A percentile compares a stretch with the other conserved stretches of the same genome.
These are phyloP conservation scores for Gautieria morchelliformis DNA, from an alignment of 768 basidiomycete genomes.

Conservation along the genomic window DNA sequence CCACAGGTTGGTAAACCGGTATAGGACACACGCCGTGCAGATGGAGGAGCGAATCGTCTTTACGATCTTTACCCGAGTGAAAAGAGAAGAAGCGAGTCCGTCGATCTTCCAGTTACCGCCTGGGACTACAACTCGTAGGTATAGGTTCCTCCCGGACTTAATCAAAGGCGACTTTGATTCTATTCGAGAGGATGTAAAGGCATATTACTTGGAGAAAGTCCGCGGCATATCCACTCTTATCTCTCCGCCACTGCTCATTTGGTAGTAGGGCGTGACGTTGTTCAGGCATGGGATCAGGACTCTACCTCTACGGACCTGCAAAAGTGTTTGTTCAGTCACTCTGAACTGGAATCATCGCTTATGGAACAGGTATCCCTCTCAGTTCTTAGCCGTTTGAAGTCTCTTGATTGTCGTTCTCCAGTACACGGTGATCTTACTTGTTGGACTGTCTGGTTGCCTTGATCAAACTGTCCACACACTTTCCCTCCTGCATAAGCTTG, in stretches of 20 bases:
- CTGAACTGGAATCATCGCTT: constrained; percentile 42
- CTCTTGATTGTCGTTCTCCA: constrained; percentile 18
- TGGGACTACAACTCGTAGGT: background rate
- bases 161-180: constrained; percentile 96
- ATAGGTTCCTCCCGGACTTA: constrained; percentile 69
- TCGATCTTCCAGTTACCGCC: background rate
- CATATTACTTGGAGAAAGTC: constrained; percentile 57
- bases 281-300: constrained; percentile 63
- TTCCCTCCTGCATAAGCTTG: constrained; percentile 74
- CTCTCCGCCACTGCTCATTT: background rate
- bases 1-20: constrained; percentile 9
- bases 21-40: too few relatives aligned
- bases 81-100: constrained; percentile 8
- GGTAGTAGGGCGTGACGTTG: constrained; percentile 53
- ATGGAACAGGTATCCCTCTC: constrained; percentile 24
- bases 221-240: constrained; percentile 12
- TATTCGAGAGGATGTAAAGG: constrained; percentile 59
- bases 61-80: constrained; percentile 41
- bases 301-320: constrained; percentile 96
- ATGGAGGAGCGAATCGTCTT: constrained; percentile 82
- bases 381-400: background rate
- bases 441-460: constrained; percentile 82
- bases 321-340: constrained; percentile 72
- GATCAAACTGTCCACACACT: constrained; percentile 93
- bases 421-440: constrained; percentile 70